phyloP scores from a whole-genome alignment of 2,329 filamentous ascomycete genomes.

The Cryphonectria japonica region DNA sequence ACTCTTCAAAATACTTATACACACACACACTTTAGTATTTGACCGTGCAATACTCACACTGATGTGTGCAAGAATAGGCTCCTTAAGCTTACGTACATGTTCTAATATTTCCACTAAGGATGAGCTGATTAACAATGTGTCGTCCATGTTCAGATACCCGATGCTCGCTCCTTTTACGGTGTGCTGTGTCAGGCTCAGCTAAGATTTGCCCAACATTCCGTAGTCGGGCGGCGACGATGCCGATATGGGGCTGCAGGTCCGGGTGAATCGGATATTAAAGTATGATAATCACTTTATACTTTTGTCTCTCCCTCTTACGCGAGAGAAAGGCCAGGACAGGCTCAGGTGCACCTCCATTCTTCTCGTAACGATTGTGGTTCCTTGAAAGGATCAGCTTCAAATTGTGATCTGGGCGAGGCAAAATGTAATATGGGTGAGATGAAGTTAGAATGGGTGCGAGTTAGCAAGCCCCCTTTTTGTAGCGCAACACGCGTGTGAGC shows the following conservation, averaged over 20 bases:
- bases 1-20: too few relatives aligned
- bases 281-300: not conserved
- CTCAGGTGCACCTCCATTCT: not conserved
- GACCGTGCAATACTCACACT: not conserved
- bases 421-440: not conserved
- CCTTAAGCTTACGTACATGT: not conserved
- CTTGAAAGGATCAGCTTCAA: not conserved
- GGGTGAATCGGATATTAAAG: not conserved
- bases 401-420: not conserved
- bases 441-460: not conserved
- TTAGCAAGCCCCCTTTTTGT: conserved; percentile 2
- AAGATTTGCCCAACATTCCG: not conserved
- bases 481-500: not conserved
- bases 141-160: not conserved
- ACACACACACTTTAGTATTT: not conserved
- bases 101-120: not conserved
- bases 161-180: not conserved
- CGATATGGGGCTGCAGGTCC: not conserved
- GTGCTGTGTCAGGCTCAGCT: not conserved
- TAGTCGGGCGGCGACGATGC: not conserved
- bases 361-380: not conserved
- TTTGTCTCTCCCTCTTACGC: not conserved
- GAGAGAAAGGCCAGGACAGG: not conserved
- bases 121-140: not conserved
- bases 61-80: not conserved